Base-by-base conservation (phyloP, 345 rosid genomes). In the Populus alba region DNA sequence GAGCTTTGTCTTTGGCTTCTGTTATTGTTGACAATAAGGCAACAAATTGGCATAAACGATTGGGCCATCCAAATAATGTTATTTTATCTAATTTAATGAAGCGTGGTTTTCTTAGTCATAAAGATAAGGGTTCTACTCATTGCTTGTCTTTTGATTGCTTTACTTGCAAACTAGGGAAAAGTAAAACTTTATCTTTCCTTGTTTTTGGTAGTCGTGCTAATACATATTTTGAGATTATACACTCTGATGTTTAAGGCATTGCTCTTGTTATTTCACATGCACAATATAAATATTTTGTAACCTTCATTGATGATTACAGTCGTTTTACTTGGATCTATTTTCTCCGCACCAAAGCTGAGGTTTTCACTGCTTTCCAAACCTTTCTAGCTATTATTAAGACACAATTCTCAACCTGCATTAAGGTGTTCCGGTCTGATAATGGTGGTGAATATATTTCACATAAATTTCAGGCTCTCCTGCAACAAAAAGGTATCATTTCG, bases 51-150 rank as follows among this genome's bases (percentile, higher is more conserved):
- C 77, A 75, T 41, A 73, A 27, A 73, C 1, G 8, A 31, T 38
- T 73, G 7, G 68, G 76, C 0, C 68, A 73, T n/a, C 55, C 10
- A 0, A 74, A 74, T 27, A 7, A 0, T 22, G n/a, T 35, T n/a
- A 37, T 73, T 22, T 73, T 73, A 11, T 73, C 66, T 9, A 38
- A 35, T 73, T 73, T 73, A 22, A 6, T 57, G 11, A 73, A 59
- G 0, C 29, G 6, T 62, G 77, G 57, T 7, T 61, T 74, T 11
- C 57, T 62, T 25, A 51, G 66, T 7, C 18, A 35, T 7, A 35
- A 73, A 51, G 65, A 35, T n/a, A 41, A 18, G 29, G 1, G 16
- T 4, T 71, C 7, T 47, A 16, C 57, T 70, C 20, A 10, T 22
- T 2, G 4, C 9, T 71, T 38, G 4, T 20, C 51, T 13, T 15